phyloP scores from a whole-genome alignment of 192 early-diverging fungal genomes.

The Coemansia sp. region DNA sequence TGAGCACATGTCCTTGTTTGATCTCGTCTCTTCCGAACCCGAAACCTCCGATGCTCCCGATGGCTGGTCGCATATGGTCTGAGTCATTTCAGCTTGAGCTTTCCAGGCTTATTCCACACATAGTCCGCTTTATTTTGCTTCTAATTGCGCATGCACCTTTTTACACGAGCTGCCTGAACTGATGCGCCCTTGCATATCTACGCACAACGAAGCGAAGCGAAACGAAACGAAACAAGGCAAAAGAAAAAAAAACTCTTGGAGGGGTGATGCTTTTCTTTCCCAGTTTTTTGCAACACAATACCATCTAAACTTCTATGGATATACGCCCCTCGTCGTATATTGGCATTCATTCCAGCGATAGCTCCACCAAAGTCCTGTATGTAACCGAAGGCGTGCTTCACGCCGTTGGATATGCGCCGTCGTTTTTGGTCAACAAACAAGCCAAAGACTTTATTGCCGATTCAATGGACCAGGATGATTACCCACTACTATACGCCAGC shows the following conservation, averaged over 20 bases:
- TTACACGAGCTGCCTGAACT: too few relatives aligned
- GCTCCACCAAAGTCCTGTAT: constrained; percentile 25
- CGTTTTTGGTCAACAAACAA: constrained; percentile 12
- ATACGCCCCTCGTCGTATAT: constrained; percentile 14
- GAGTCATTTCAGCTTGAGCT: too few relatives aligned
- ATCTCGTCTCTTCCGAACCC: background rate
- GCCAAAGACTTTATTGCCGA: constrained; percentile 38
- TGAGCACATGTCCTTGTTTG: background rate
- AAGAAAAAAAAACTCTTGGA: too few relatives aligned
- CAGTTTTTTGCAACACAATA: too few relatives aligned
- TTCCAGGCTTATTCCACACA: too few relatives aligned
- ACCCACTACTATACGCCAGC: constrained; percentile 24
- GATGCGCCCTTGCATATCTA: too few relatives aligned
- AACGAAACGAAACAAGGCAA: too few relatives aligned
- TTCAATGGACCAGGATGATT: constrained; percentile 15
- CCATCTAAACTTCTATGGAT: too few relatives aligned
- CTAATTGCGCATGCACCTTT: too few relatives aligned
- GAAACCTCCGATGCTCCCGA: background rate
- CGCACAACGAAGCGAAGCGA: too few relatives aligned
- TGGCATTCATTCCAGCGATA: constrained; percentile 36
- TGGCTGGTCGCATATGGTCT: background rate
- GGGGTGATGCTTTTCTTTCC: too few relatives aligned
- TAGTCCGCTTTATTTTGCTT: too few relatives aligned
- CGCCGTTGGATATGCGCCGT: constrained; percentile 29
- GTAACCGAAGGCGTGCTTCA: constrained; percentile 28